These are phyloP conservation scores for Breynia disticha DNA, from an alignment of 441 rosid species.

Conservation along the genomic window DNA sequence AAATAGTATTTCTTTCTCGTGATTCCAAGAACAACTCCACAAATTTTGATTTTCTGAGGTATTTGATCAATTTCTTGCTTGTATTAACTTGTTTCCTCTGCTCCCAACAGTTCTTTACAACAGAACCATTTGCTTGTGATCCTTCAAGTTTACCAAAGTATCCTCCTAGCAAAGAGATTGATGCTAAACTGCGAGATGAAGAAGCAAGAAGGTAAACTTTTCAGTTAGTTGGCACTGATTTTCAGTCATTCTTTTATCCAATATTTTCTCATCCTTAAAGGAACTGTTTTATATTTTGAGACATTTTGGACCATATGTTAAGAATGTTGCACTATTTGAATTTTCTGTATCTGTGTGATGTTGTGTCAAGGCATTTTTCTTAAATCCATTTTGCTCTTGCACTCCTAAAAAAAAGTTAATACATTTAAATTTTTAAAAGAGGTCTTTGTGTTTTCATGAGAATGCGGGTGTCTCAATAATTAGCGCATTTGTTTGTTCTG, in stretches of 20 bases:
- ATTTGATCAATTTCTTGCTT: neutral
- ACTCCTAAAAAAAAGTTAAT: no score
- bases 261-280: neutral
- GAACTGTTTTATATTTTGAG: no score
- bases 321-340: no score
- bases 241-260: slow-evolving; percentile 2
- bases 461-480: neutral
- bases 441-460: neutral
- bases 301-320: no score
- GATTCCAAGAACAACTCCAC: no score
- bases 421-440: neutral
- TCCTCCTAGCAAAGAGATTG: slow-evolving; percentile 93
- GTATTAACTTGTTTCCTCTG: slow-evolving; percentile 5
- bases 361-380: no score
- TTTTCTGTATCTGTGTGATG: no score
- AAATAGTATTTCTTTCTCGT: no score
- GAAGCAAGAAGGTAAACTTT: slow-evolving; percentile 43
- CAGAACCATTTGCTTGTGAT: slow-evolving; percentile 69
- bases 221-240: neutral
- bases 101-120: slow-evolving; percentile 44
- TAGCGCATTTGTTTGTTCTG: no score
- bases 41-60: no score
- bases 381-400: no score
- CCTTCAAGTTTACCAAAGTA: slow-evolving; percentile 73
- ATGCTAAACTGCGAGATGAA: slow-evolving; percentile 64